A percentile compares a stretch with the other conserved stretches of the same genome.
These are phyloP conservation scores for Coemansia sp. DNA, from an alignment of 192 early-diverging fungal species.

Conservation along the genomic window DNA sequence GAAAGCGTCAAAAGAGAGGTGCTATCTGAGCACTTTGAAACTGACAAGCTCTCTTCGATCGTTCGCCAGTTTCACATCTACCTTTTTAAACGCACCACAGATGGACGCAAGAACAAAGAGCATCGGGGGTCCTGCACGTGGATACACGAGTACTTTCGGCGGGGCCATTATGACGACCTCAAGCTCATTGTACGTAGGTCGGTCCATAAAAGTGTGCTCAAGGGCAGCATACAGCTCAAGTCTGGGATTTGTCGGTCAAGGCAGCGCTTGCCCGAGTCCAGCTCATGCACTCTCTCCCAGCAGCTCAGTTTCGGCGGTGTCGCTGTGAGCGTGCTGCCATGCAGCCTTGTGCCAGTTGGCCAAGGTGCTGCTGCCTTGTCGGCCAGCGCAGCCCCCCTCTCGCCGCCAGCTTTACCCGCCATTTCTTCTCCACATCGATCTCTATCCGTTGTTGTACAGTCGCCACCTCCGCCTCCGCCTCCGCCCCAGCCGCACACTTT, in stretches of 20 bases:
- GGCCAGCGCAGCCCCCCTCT: not conserved
- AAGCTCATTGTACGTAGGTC: constrained; percentile 4
- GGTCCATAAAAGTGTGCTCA: not conserved
- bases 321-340: not conserved
- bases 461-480: not conserved
- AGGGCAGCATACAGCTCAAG: not conserved
- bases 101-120: constrained; percentile 41
- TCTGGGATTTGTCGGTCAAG: not conserved
- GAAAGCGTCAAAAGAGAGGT: not conserved
- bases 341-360: not conserved
- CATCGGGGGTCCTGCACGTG: constrained; percentile 13
- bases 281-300: not conserved
- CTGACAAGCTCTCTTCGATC: constrained; percentile 32
- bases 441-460: not conserved
- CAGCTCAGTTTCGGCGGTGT: not conserved
- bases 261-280: not conserved
- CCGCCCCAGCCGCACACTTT: no score
- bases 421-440: not conserved
- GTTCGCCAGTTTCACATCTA: constrained; percentile 55
- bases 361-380: not conserved
- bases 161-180: constrained; percentile 17
- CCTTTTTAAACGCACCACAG: constrained; percentile 35
- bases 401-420: not conserved
- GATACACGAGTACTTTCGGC: constrained; percentile 14
- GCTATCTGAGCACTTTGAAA: constrained; percentile 25